A percentile compares a stretch with the other conserved stretches of the same genome.
Evolutionary conservation across 2,329 filamentous ascomycete genomes (phyloP).

Genomic region (Diaporthe vaccinii): DNA sequence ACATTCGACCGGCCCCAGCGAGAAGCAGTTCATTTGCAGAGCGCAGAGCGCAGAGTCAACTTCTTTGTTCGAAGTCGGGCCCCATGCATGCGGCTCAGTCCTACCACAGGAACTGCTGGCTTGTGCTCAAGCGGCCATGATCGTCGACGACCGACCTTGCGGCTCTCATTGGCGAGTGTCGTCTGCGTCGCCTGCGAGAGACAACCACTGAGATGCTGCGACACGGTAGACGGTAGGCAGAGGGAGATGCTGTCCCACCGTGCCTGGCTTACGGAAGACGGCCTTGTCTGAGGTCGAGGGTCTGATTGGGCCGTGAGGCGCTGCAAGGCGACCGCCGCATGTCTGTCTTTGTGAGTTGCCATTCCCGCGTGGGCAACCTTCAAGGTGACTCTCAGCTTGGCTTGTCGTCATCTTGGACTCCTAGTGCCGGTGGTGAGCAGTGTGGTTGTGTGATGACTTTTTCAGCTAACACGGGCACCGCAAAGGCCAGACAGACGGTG

Average conservation of each 20-base stretch:
- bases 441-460: constrained; percentile 9
- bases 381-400: constrained; percentile 3
- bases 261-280: constrained; percentile 27
- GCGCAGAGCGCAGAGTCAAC: constrained; percentile 17
- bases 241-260: constrained; percentile 31
- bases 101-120: constrained; percentile 40
- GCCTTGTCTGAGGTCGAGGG: neutral
- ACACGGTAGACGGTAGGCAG: constrained; percentile 1
- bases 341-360: constrained; percentile 23
- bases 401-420: neutral
- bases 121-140: constrained; percentile 36
- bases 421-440: constrained; percentile 20
- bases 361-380: constrained; percentile 15
- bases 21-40: constrained; percentile 6
- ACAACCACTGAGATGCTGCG: constrained; percentile 38
- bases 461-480: constrained; percentile 24
- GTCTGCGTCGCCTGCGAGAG: neutral
- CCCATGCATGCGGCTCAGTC: constrained; percentile 38
- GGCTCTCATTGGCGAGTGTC: constrained; percentile 39
- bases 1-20: constrained; percentile 25
- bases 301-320: constrained; percentile 27
- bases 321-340: constrained; percentile 14
- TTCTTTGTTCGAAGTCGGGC: constrained; percentile 18
- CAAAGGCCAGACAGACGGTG: constrained; percentile 11
- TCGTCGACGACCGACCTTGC: constrained; percentile 15